Evolutionary conservation across 2,329 filamentous ascomycete genomes (phyloP).

Genomic region (Exophiala xenobiotica): DNA sequence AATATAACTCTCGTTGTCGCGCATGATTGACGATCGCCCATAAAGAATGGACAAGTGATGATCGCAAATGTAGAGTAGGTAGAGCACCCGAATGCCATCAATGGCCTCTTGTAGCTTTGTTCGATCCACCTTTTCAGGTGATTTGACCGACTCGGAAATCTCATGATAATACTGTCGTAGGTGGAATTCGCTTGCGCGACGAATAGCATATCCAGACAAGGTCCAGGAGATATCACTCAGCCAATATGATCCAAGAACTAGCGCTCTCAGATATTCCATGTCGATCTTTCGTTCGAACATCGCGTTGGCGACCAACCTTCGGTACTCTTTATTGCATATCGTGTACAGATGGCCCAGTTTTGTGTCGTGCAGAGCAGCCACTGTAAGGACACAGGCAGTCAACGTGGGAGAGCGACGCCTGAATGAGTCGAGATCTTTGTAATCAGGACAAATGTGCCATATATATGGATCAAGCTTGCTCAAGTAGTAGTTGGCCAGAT

Average conservation of each 20-base stretch:
- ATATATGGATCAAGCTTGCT: conserved; percentile 49
- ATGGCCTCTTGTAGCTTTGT: conserved; percentile 30
- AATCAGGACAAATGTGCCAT: conserved; percentile 49
- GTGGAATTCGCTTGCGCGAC: conserved; percentile 44
- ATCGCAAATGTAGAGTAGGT: conserved; percentile 46
- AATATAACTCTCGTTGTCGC: conserved; percentile 38
- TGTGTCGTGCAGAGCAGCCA: conserved; percentile 50
- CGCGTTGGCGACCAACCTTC: conserved; percentile 51
- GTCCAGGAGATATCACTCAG: conserved; percentile 53
- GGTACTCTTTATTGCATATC: conserved; percentile 52
- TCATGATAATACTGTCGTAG: conserved; percentile 45
- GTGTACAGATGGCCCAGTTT: conserved; percentile 34
- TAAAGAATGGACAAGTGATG: conserved; percentile 48
- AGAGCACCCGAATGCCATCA: conserved; percentile 39
- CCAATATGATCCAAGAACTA: conserved; percentile 58
- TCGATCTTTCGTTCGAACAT: conserved; percentile 55
- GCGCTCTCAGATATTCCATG: conserved; percentile 52
- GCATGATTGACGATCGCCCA: conserved; percentile 45
- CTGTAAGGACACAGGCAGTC: conserved; percentile 49
- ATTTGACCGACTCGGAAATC: conserved; percentile 29
- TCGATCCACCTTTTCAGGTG: conserved; percentile 27
- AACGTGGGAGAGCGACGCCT: conserved; percentile 51
- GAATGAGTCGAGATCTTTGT: conserved; percentile 47
- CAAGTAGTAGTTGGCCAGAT: conserved; percentile 44
- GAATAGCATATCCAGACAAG: conserved; percentile 45